phyloP scores from a whole-genome alignment of 2,329 filamentous ascomycete genomes.

The Bipolaris zeicola region DNA sequence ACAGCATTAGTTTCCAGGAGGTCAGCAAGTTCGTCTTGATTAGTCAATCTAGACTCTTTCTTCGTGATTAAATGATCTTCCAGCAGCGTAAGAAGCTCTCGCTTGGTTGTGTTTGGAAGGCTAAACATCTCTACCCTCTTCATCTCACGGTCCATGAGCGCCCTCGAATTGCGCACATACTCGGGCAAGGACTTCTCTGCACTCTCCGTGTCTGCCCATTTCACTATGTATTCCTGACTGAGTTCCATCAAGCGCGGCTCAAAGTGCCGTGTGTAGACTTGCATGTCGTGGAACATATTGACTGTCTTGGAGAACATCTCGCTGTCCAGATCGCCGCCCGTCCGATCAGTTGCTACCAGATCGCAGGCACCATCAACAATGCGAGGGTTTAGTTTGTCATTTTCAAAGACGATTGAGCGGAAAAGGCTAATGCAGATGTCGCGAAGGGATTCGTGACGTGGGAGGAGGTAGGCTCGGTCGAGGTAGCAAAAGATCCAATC shows the following conservation, averaged over 20 bases:
- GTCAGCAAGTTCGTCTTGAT: slow-evolving; percentile 69
- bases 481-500: slow-evolving; percentile 93
- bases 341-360: slow-evolving; percentile 75
- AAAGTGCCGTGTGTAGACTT: slow-evolving; percentile 78
- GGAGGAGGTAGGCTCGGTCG: slow-evolving; percentile 85
- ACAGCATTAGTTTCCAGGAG: slow-evolving; percentile 74
- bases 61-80: slow-evolving; percentile 74
- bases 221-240: slow-evolving; percentile 70
- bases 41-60: slow-evolving; percentile 63
- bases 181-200: slow-evolving; percentile 67
- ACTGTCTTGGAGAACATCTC: slow-evolving; percentile 73
- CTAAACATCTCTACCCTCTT: slow-evolving; percentile 78
- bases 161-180: slow-evolving; percentile 74
- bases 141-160: slow-evolving; percentile 73
- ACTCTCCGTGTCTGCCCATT: slow-evolving; percentile 72
- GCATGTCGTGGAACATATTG: slow-evolving; percentile 82
- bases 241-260: slow-evolving; percentile 74
- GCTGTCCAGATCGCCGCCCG: slow-evolving; percentile 62
- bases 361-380: slow-evolving; percentile 75
- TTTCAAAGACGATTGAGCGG: slow-evolving; percentile 63
- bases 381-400: slow-evolving; percentile 58
- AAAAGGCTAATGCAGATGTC: slow-evolving; percentile 82
- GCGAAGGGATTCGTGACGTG: slow-evolving; percentile 76
- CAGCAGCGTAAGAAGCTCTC: slow-evolving; percentile 73
- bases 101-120: slow-evolving; percentile 81